Conservation (phyloP, 2,329 filamentous ascomycete species). For the Claviceps fusiformis region DNA sequence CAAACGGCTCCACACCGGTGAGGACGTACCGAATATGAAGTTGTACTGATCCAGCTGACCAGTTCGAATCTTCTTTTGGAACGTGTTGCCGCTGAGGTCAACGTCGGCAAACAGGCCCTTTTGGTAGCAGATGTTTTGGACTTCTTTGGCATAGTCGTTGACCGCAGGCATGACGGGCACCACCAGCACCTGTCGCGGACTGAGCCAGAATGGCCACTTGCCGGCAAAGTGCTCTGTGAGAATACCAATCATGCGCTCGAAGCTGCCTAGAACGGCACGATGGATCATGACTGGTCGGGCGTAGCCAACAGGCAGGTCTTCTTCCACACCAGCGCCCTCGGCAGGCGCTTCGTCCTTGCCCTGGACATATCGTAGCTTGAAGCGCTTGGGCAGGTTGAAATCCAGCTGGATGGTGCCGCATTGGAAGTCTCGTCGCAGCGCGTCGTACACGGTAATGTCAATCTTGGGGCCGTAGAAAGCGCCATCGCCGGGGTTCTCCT, state of each 20-base stretch:
- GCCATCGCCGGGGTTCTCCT: constrained; percentile 85
- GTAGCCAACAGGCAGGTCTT: constrained; percentile 51
- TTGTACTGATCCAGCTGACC: constrained; percentile 73
- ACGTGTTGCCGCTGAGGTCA: constrained; percentile 52
- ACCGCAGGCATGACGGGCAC: constrained; percentile 59
- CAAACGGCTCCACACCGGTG: constrained; percentile 1
- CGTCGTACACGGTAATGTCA: constrained; percentile 87
- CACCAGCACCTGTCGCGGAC: constrained; percentile 59
- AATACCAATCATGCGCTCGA: constrained; percentile 57
- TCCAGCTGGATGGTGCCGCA: constrained; percentile 81
- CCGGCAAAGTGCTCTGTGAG: constrained; percentile 74
- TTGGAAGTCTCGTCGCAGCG: constrained; percentile 52
- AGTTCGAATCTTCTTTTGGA: constrained; percentile 81
- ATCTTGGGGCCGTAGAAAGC: constrained; percentile 99
- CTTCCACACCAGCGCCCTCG: constrained; percentile 29
- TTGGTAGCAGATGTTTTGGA: constrained; percentile 53
- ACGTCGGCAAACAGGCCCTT: constrained; percentile 55
- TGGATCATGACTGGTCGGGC: constrained; percentile 78
- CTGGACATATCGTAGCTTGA: constrained; percentile 33
- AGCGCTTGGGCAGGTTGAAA: constrained; percentile 53
- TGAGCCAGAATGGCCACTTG: constrained; percentile 84
- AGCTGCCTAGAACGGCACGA: constrained; percentile 62
- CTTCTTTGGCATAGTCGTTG: constrained; percentile 64
- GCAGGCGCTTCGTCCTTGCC: constrained; percentile 33
- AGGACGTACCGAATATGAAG: constrained; percentile 55